These are phyloP conservation scores for Boletus reticulatus DNA, from an alignment of 768 basidiomycete species.

Conservation along the genomic window DNA sequence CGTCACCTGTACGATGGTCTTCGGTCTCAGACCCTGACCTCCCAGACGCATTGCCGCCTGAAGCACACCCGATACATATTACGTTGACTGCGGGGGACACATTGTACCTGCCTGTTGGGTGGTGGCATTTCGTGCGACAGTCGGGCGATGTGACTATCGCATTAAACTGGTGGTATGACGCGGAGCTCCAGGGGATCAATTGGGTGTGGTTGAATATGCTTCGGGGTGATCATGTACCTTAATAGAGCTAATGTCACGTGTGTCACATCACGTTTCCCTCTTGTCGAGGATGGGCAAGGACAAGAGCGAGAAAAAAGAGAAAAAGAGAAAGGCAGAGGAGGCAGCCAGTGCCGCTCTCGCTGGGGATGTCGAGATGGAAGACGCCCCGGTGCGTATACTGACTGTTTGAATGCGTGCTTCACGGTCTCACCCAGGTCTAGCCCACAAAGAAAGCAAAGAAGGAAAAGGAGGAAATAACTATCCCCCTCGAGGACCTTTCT, in stretches of 20 bases:
- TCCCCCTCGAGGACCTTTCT: constrained; percentile 79
- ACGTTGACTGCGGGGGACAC: constrained; percentile 71
- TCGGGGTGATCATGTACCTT: constrained; percentile 27
- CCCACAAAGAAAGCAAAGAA: constrained; percentile 60
- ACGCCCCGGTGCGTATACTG: constrained; percentile 31
- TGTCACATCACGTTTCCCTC: constrained; percentile 19
- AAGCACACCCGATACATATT: constrained; percentile 64
- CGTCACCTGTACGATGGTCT: constrained; percentile 74
- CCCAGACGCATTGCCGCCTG: constrained; percentile 44
- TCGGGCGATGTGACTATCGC: constrained; percentile 61
- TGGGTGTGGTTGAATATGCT: constrained; percentile 71
- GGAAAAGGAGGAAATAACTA: constrained; percentile 57
- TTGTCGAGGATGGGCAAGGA: constrained; percentile 57
- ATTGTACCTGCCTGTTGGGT: constrained; percentile 86
- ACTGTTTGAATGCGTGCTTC: constrained; percentile 29
- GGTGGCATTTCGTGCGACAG: constrained; percentile 93
- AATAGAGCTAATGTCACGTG: constrained; percentile 9
- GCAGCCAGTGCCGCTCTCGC: constrained; percentile 15
- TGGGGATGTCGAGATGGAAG: constrained; percentile 50
- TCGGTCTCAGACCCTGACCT: constrained; percentile 61
- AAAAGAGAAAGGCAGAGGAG: constrained; percentile 55
- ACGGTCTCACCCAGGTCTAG: constrained; percentile 22
- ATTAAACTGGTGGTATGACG: constrained; percentile 89
- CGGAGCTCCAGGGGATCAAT: constrained; percentile 65
- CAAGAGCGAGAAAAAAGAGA: constrained; percentile 75